phyloP scores from a whole-genome alignment of 2,329 filamentous ascomycete genomes.

The Sclerotinia nivalis region DNA sequence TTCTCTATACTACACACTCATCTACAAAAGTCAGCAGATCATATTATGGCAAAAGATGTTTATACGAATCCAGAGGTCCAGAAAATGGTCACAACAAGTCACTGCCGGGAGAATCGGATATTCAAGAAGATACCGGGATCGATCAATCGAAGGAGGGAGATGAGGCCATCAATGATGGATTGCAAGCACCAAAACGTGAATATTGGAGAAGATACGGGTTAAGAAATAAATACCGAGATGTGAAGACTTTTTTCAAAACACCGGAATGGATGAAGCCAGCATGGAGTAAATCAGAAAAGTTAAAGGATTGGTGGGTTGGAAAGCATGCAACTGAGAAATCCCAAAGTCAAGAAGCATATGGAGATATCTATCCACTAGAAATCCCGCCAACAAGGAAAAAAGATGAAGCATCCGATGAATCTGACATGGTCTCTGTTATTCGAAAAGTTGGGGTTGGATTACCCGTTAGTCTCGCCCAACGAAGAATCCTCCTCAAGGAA shows the following conservation, averaged over 20 bases:
- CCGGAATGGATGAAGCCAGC: slow-evolving; percentile 11
- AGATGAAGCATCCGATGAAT: background rate
- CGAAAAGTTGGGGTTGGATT: slow-evolving; percentile 15
- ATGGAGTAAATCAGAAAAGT: slow-evolving; percentile 9
- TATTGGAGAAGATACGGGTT: slow-evolving; percentile 11
- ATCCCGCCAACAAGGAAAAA: background rate
- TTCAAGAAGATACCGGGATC: no score
- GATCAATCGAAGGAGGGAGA: background rate
- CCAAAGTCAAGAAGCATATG: slow-evolving; percentile 17
- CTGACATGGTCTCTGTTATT: slow-evolving; percentile 15
- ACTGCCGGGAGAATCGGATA: background rate
- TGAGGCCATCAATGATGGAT: background rate
- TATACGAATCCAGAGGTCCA: background rate
- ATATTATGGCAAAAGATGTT: slow-evolving; percentile 5
- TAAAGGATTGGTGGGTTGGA: slow-evolving; percentile 5
- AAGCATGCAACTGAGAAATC: slow-evolving; percentile 16
- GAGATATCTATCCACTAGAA: slow-evolving; percentile 17
- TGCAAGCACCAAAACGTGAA: background rate
- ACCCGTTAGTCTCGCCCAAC: background rate
- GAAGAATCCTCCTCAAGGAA: slow-evolving; percentile 8
- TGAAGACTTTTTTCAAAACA: slow-evolving; percentile 5
- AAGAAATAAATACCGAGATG: background rate
- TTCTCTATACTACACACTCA: background rate
- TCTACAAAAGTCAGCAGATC: background rate
- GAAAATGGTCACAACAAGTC: background rate